Base-by-base conservation (phyloP, 805 yeast genomes). In the Zygosaccharomyces lentus region DNA sequence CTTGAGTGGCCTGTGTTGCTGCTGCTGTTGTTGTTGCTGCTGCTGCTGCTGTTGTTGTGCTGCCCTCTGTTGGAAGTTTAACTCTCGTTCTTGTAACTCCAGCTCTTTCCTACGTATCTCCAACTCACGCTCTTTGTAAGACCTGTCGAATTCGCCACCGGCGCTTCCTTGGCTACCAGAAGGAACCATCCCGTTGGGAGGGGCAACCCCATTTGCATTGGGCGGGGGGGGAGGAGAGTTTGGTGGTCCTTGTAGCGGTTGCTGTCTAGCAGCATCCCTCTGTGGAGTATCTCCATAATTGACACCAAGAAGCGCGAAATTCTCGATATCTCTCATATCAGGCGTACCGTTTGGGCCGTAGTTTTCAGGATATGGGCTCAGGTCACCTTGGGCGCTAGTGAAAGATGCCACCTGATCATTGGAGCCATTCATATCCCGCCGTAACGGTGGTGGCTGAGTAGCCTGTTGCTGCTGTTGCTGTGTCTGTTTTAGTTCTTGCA, bases 81-180 rank as follows among this genome's bases (percentile, higher is more conserved):
- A 38, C 50, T 66, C 68, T 8, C 64, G 56, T 47, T 66, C 69
- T 55, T 65, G 65, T 49, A 66, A 48, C 23, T 64, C 64, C 37
- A 66, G 43, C 46, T 66, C 70, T 44, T 58, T 63, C 31, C 54
- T 57, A 31, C 63, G 61, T 21, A 66, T 45, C 37, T 64, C 68
- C 31, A 66, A 40, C 37, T 64, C 67, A 30, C 62, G 59, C 39
- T 59, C 62, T 40, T 61, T 58, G 38, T 64, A 37, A 3, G 54
- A 25, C 15, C 44, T 52, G 25, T 55, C 58, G 26, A 36, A 35
- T 6, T 46, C 49, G 13, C 38, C 21, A 32, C 49, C 50, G n/a
- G 49, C 38, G 3, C 46, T 45, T 21, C 51, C 45, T 21, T 46
- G 47, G 30, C 49, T 38, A 13, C 38, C 48, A 15, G 39, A 21